Evolutionary conservation across 495 filamentous ascomycete genomes (phyloP), one percentile per base, ranked within the genome.

Genomic region (Zalerion maritima): DNA sequence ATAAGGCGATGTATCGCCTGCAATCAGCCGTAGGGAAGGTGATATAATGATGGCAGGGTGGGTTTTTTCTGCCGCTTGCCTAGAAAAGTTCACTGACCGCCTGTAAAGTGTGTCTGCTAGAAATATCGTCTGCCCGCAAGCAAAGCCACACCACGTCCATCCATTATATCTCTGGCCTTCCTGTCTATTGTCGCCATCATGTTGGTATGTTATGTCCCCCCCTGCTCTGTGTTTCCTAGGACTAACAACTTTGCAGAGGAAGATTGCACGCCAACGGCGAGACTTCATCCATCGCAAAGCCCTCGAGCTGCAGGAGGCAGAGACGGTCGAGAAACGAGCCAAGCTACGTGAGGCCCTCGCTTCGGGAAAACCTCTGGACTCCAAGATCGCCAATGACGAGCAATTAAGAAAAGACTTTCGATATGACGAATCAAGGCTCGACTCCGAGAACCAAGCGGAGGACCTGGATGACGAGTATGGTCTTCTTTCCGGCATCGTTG

Each of bases 381-480:
- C 81, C 21, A 66, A 73, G 16, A 85, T 96, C 37, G 89, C 84
- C 29, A 78, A 94, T 45, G 91, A 99, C 50, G 84, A 79, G 50
- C 45, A 67, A 16, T 61, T 96, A 7, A 78, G 87, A 3, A 71
- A 79, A 40, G 83, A 94, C 49, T 96, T 78, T 61, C 86, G 86
- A 44, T 99, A 81, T 49, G 89, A 99, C 45, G 86, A 92, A 49
- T 78, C 80, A 4, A 52, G 69, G 8, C 54, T 63, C 8, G 73
- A 81, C 24, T 68, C 58, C 19, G 42, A 47, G 11, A 72, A 82
- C 24, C 78, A 80, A 24, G 55, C 57, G 6, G 49, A 85, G 24
- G 78, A 82, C 38, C 58, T 99, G n/a, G 89, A 99, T 50, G 89
- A 99, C 47, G 89, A 99, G 64, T 94, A 93, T 50, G 69, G 76